Evolutionary conservation across 495 filamentous ascomycete genomes (phyloP).

Genomic region (Aspergillus leporis): DNA sequence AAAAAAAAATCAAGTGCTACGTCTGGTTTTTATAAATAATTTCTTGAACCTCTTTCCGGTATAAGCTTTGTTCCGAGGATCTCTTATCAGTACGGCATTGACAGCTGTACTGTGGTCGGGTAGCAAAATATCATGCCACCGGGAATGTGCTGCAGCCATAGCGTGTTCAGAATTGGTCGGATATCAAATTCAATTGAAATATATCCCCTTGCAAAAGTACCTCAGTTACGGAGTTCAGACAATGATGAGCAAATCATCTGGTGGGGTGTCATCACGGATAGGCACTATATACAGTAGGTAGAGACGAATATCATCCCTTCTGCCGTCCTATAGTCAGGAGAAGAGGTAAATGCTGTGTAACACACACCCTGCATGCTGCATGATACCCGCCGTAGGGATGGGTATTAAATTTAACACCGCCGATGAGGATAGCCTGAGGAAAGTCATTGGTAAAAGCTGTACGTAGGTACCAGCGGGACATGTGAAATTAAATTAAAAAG

Average conservation of each 20-base stretch:
- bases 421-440: not conserved
- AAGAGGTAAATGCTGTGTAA: not conserved
- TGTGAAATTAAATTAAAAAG: not conserved
- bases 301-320: not conserved
- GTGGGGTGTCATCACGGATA: not conserved
- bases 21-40: not conserved
- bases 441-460: not conserved
- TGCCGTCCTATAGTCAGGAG: not conserved
- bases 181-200: not conserved
- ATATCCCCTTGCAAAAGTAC: not conserved
- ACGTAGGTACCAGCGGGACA: not conserved
- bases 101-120: not conserved
- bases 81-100: constrained; percentile 1
- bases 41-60: not conserved
- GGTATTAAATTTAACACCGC: not conserved
- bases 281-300: not conserved
- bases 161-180: not conserved
- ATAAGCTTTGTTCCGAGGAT: not conserved
- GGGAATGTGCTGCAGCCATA: not conserved
- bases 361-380: constrained; percentile 2
- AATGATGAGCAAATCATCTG: not conserved
- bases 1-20: not conserved
- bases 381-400: not conserved
- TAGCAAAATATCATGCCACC: constrained; percentile 2
- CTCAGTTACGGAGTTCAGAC: not conserved